phyloP scores from a whole-genome alignment of 1,284 basidiomycete genomes.

The Microbotryum violaceum region DNA sequence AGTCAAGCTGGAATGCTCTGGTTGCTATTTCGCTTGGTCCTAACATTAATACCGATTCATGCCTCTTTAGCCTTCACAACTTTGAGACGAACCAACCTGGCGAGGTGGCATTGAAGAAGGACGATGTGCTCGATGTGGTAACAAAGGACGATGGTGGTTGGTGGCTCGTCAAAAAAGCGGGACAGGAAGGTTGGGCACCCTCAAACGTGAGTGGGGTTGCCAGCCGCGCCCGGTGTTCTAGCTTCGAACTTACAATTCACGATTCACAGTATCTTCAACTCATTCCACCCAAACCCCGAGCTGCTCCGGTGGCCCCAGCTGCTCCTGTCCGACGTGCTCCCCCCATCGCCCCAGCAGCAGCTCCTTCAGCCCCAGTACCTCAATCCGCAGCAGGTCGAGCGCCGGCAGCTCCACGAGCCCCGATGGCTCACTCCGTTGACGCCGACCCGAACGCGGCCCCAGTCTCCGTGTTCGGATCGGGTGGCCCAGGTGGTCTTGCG shows the following conservation, averaged over 20 bases:
- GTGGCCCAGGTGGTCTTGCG: slow-evolving; percentile 41
- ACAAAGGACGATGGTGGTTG: slow-evolving; percentile 93
- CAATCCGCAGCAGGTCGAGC: slow-evolving; percentile 40
- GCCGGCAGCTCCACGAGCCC: slow-evolving; percentile 38
- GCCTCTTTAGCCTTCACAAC: slow-evolving; percentile 53
- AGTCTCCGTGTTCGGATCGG: slow-evolving; percentile 43
- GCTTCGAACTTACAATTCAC: slow-evolving; percentile 12
- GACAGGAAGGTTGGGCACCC: slow-evolving; percentile 86
- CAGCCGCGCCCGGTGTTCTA: neutral
- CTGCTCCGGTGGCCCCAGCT: slow-evolving; percentile 57
- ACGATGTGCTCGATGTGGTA: slow-evolving; percentile 82
- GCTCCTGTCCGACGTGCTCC: slow-evolving; percentile 55
- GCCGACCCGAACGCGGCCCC: slow-evolving; percentile 41
- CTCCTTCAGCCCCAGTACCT: slow-evolving; percentile 32
- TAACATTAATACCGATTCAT: neutral
- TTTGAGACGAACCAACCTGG: slow-evolving; percentile 80
- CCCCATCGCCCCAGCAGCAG: slow-evolving; percentile 42
- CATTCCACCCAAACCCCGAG: slow-evolving; percentile 54
- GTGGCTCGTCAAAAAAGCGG: slow-evolving; percentile 89
- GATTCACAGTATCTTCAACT: slow-evolving; percentile 54
- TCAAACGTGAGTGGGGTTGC: slow-evolving; percentile 52
- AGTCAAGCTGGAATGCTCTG: neutral
- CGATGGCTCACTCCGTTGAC: slow-evolving; percentile 24
- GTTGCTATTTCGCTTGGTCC: neutral
- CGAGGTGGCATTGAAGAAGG: slow-evolving; percentile 82